A percentile compares a stretch with the other conserved stretches of the same genome.
phyloP scores from a whole-genome alignment of 352 stramenopile genomes.

The Phytophthora crassamura region DNA sequence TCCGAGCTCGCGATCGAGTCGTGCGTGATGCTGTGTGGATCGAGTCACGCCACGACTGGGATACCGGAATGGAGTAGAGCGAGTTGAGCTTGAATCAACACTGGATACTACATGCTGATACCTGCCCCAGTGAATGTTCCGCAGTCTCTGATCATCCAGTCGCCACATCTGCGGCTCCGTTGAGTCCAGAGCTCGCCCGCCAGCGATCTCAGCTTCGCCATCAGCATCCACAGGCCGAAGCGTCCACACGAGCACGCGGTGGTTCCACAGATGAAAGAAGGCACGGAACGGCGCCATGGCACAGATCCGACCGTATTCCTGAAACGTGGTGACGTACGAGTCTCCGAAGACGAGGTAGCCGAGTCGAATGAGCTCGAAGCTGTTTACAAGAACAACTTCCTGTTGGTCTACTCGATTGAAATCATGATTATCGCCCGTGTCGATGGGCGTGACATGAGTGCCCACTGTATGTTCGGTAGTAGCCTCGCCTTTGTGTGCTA shows the following conservation, averaged over 20 bases:
- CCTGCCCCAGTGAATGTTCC: conserved; percentile 13
- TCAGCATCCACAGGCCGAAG: too few relatives aligned
- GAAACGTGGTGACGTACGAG: conserved; percentile 4
- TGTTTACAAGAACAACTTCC: conserved; percentile 4
- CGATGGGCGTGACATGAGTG: too few relatives aligned
- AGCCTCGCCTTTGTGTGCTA: too few relatives aligned
- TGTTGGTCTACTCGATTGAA: background rate
- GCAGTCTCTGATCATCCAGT: conserved; percentile 18
- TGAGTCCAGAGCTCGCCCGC: background rate
- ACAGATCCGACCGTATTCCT: conserved; percentile 6
- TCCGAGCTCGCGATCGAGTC: conserved; percentile 30
- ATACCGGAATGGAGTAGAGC: too few relatives aligned
- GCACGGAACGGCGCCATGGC: background rate
- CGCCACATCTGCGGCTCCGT: background rate
- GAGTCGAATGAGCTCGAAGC: conserved; percentile 24
- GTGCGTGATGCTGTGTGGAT: conserved; percentile 45
- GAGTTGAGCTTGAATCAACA: too few relatives aligned
- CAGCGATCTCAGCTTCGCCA: too few relatives aligned
- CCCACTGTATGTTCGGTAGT: accelerated
- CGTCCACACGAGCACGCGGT: too few relatives aligned
- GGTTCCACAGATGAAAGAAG: conserved; percentile 5
- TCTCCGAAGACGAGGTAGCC: conserved; percentile 15
- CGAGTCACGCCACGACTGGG: conserved; percentile 47
- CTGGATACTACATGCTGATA: conserved; percentile 8
- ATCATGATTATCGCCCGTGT: background rate